Evolutionary conservation across 139 green algal genomes (phyloP).

Genomic region (Diplosphaera chodatii): DNA sequence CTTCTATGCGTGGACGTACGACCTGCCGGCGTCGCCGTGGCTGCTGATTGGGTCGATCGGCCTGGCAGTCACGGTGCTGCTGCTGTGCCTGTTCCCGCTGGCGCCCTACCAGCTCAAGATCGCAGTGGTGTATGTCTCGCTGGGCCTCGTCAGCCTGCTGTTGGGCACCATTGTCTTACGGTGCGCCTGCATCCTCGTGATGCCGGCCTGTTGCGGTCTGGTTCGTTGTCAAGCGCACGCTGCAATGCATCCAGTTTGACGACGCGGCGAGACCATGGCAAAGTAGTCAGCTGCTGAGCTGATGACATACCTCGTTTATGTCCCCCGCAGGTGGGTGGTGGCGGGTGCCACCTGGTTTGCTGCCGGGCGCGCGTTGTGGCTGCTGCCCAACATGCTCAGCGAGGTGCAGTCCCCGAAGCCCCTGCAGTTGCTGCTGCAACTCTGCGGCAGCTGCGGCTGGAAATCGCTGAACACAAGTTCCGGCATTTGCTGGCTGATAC

Average conservation of each 20-base stretch:
- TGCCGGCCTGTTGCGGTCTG: no score
- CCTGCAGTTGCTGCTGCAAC: not conserved
- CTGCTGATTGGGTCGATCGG: slow-evolving; percentile 41
- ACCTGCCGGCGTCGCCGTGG: slow-evolving; percentile 53
- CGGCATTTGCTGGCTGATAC: no score
- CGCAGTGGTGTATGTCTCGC: slow-evolving; percentile 66
- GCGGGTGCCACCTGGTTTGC: slow-evolving; percentile 49
- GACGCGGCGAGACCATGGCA: no score
- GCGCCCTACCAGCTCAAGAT: slow-evolving; percentile 41
- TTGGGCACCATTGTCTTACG: slow-evolving; percentile 45
- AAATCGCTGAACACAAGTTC: no score
- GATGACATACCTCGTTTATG: no score
- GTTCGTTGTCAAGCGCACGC: no score
- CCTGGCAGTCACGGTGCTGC: slow-evolving; percentile 23
- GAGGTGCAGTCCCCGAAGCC: no score
- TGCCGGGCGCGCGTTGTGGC: slow-evolving; percentile 62
- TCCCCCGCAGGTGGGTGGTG: no score
- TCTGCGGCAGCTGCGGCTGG: no score
- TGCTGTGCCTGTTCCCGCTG: slow-evolving; percentile 35
- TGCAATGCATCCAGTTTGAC: no score
- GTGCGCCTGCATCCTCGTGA: no score
- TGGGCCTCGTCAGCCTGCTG: slow-evolving; percentile 38
- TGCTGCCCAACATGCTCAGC: slow-evolving; percentile 76
- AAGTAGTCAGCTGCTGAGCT: no score
- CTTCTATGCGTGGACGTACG: slow-evolving; percentile 73